Conservation (phyloP, 768 basidiomycete species). For the Lentinula lateritia region DNA sequence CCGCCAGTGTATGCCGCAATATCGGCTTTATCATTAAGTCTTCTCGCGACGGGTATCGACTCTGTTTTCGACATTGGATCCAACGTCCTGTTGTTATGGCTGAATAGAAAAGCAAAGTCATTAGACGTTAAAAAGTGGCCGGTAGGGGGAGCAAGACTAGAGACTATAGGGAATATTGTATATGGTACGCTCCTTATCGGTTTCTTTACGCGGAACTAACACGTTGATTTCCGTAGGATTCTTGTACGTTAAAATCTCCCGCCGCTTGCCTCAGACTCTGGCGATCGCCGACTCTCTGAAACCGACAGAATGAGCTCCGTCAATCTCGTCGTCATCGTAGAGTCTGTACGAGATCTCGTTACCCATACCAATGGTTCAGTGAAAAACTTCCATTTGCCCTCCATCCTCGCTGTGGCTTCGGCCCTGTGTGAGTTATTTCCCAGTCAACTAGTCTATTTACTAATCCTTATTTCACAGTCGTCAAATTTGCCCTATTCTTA, state of each 20-base stretch:
- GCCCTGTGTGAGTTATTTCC: conserved; percentile 59
- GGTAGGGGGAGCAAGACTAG: conserved; percentile 80
- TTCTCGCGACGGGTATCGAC: conserved; percentile 89
- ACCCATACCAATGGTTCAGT: conserved; percentile 47
- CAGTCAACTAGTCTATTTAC: not conserved
- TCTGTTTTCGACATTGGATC: conserved; percentile 81
- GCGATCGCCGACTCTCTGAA: not conserved
- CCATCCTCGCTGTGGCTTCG: conserved; percentile 76
- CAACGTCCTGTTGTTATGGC: conserved; percentile 71
- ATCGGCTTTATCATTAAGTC: conserved; percentile 76
- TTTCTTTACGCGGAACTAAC: not conserved
- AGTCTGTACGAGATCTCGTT: conserved; percentile 68
- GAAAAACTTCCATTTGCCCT: conserved; percentile 69
- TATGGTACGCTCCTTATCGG: conserved; percentile 43
- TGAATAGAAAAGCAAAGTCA: conserved; percentile 65
- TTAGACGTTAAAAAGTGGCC: conserved; percentile 89
- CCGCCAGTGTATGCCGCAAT: conserved; percentile 84
- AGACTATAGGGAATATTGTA: conserved; percentile 84
- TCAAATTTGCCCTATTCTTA: conserved; percentile 82
- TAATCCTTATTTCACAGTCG: conserved; percentile 36
- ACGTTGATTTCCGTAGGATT: conserved; percentile 20
- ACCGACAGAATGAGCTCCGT: conserved; percentile 79
- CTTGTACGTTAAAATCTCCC: conserved; percentile 25
- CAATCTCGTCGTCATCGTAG: conserved; percentile 87
- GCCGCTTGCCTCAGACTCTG: not conserved